Evolutionary conservation across 176 grass and related monocot genomes (phyloP).

Genomic region (Rhynchospora pubera): DNA sequence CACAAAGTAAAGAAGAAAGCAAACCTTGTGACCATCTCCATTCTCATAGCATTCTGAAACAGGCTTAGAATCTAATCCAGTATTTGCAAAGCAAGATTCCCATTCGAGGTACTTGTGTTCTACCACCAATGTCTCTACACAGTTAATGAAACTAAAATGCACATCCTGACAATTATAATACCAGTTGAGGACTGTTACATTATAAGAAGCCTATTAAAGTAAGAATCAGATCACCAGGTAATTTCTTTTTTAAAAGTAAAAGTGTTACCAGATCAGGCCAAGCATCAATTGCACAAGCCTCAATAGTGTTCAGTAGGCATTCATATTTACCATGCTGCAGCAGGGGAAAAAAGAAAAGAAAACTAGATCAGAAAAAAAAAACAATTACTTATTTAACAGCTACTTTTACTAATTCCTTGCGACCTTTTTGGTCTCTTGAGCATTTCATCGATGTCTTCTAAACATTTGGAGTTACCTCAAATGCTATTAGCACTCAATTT

Average conservation of each 20-base stretch:
- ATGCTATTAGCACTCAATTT: background rate
- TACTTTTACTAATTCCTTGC: background rate
- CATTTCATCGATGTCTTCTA: background rate
- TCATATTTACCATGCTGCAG: constrained; percentile 77
- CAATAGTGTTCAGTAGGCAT: constrained; percentile 82
- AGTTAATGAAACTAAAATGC: constrained; percentile 84
- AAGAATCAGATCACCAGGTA: background rate
- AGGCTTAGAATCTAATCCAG: constrained; percentile 45
- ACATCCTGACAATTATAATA: constrained; percentile 32
- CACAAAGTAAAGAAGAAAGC: background rate
- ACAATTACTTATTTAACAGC: background rate
- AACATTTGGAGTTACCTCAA: background rate
- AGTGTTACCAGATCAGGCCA: constrained; percentile 77
- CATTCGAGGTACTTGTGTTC: constrained; percentile 35
- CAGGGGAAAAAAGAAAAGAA: background rate
- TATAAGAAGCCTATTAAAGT: background rate
- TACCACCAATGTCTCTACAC: constrained; percentile 59
- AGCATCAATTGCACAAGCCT: constrained; percentile 71
- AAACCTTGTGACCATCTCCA: constrained; percentile 50
- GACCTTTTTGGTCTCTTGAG: background rate
- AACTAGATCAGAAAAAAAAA: constrained; percentile 4
- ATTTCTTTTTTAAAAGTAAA: background rate
- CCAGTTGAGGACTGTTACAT: background rate
- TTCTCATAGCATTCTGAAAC: constrained; percentile 53
- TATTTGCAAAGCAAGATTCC: constrained; percentile 63